Evolutionary conservation across 2,329 filamentous ascomycete genomes (phyloP), one percentile per base, ranked within the genome.

Genomic region (Trichoderma koningii): DNA sequence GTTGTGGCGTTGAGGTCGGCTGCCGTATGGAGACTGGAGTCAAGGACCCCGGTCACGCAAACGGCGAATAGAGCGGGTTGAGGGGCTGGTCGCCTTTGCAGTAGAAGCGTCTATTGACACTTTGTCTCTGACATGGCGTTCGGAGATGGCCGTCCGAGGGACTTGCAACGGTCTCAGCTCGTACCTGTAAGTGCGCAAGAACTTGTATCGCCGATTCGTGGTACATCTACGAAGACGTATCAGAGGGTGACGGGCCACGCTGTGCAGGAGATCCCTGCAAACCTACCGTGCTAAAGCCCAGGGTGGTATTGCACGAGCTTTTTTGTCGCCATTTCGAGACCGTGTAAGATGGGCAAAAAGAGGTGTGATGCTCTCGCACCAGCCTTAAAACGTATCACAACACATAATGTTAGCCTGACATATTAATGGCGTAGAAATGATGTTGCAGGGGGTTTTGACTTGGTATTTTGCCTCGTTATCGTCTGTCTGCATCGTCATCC

Each of bases 1-100:
- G 53, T 47, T 64, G 62, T 64, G 62, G 52, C 53, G 62, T 64
- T 56, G 52, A 64, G 21, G 52, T 64, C 61, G 61, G 52, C 44
- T 64, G 52, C 60, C 61, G 52, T 53, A 52, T 52, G 55, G 44
- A 59, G 38, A 52, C 23, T 56, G 34, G 15, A 26, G 17, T 34
- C 44, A 56, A 47, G 34, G 62, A 30, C 30, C 45, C 62, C 5
- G 53, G 38, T 55, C n/a, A 47, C 45, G 62, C 62, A 64, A 52
- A 64, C 55, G 52, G 21, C 45, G 62, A 51, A 53, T 52, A 34
- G 45, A 53, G 53, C 52, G 56, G 21, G 50, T 19, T 34, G 52
- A 30, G 61, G 56, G 21, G 50, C 26, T 34, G 52, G 44, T 21
- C 42, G 52, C 51, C 21, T 55, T 30, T 41, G 12, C 38, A 45